phyloP scores from a whole-genome alignment of 148 eudicot genomes.

The Cornus suecica region DNA sequence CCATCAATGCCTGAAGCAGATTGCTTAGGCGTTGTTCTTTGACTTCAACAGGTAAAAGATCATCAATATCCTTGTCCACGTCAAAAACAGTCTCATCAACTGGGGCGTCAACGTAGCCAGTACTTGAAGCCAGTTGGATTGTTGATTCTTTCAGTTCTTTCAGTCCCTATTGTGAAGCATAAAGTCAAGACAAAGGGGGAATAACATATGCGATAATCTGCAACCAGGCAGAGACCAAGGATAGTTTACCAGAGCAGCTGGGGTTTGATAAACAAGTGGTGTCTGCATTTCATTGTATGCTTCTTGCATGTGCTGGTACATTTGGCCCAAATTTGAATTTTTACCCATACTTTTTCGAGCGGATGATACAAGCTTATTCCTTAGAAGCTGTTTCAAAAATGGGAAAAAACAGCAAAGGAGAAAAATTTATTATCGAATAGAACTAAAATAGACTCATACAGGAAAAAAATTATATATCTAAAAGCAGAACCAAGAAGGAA shows the following conservation, averaged over 20 bases:
- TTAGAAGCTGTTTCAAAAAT: slow-evolving; percentile 58
- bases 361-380: slow-evolving; percentile 80
- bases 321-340: slow-evolving; percentile 69
- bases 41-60: slow-evolving; percentile 89
- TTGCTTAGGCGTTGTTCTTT: slow-evolving; percentile 97
- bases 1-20: slow-evolving; percentile 87
- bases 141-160: slow-evolving; percentile 95
- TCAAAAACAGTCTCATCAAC: slow-evolving; percentile 90
- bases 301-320: slow-evolving; percentile 77
- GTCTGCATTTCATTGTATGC: slow-evolving; percentile 93
- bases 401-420: neutral
- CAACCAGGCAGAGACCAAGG: slow-evolving; percentile 7
- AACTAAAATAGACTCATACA: neutral
- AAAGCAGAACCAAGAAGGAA: neutral
- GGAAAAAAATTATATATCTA: slow-evolving; percentile 1
- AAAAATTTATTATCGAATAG: slow-evolving; percentile 5
- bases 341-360: slow-evolving; percentile 71
- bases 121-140: slow-evolving; percentile 63
- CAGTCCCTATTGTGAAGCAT: slow-evolving; percentile 56
- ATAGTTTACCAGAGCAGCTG: slow-evolving; percentile 61
- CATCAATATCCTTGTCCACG: slow-evolving; percentile 90
- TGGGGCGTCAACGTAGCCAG: slow-evolving; percentile 74
- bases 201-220: neutral
- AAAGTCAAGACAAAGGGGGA: slow-evolving; percentile 4
- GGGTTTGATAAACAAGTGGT: slow-evolving; percentile 85